Base-by-base conservation (phyloP, 345 rosid genomes). In the Aquilaria yunnanensis region DNA sequence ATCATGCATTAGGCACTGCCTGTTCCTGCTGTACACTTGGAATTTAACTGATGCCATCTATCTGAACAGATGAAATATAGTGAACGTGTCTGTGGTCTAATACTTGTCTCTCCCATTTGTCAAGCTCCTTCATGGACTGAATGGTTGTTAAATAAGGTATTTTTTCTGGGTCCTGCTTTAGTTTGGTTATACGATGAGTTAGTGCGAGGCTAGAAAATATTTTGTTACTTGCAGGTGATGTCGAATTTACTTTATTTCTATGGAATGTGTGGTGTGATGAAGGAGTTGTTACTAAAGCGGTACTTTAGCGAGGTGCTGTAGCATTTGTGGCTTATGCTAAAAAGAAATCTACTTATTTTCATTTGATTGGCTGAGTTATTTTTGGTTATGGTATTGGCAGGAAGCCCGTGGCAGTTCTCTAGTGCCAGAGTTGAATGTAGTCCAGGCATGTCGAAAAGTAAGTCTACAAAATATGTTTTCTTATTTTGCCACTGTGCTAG, bases 61-160 rank as follows among this genome's bases (percentile, higher is more conserved):
- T 32, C 47, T 66, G 70, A 51, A 67, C 84, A 95, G 99, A 75
- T 89, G 90, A 91, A 89, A 77, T 84, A 95, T 72, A 80, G 85
- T 78, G 89, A 85, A 62, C 89, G 93, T 55, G 99, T 89, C 60
- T 68, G 80, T 67, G 99, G 99, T 16, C 73, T 95, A 66, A 91
- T 95, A 75, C 96, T 95, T 65, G 79, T 95, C 59, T 91, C 99
- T 72, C 99, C 99, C 41, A 78, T 95, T 63, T 91, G 96, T 86
- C 82, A 74, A 71, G 83, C 85, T 32, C 97, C 99, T 46, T 91
- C 99, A 37, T 95, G 97, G 97, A 78, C 96, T 56, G 98, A 83
- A 78, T 92, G 98, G 98, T 67, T 92, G 56, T 82, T 71, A 70
- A 89, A 89, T 67, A 92, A 92, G 96, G 98, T 92, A 58, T 23